Conservation (phyloP, 1,284 basidiomycete genomes). For the Earliella scabrosa region DNA sequence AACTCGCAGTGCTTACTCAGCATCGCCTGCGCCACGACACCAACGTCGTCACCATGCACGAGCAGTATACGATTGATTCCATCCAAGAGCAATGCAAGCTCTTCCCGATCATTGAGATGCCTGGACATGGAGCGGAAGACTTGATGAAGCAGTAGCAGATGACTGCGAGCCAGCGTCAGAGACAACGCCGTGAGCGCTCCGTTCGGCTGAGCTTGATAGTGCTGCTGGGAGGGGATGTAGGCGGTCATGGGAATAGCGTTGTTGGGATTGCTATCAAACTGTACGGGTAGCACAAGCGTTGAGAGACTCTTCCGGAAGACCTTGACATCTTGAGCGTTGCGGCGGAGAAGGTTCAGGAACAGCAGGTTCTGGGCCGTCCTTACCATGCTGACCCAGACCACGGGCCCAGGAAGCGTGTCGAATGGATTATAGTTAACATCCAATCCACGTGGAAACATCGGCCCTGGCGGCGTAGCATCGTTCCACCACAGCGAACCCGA, state of each 20-base stretch:
- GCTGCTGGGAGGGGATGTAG: constrained; percentile 43
- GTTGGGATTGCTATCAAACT: constrained; percentile 37
- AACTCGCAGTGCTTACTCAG: constrained; percentile 54
- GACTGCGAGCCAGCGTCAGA: constrained; percentile 67
- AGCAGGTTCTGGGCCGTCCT: constrained; percentile 76
- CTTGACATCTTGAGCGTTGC: constrained; percentile 74
- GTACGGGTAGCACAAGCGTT: constrained; percentile 60
- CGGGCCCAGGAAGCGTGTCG: constrained; percentile 49
- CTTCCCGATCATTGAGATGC: constrained; percentile 76
- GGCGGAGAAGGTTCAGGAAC: constrained; percentile 66
- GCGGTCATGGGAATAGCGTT: constrained; percentile 44
- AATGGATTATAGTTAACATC: constrained; percentile 46
- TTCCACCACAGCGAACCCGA: constrained; percentile 72
- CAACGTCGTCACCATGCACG: constrained; percentile 70
- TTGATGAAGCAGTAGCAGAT: constrained; percentile 71
- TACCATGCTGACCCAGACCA: constrained; percentile 65
- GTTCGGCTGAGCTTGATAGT: constrained; percentile 21
- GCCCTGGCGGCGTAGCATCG: constrained; percentile 50
- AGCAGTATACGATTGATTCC: constrained; percentile 72
- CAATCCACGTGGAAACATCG: constrained; percentile 61
- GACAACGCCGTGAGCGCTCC: constrained; percentile 48
- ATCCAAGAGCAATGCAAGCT: constrained; percentile 70
- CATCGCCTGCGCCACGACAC: constrained; percentile 72
- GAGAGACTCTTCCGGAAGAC: constrained; percentile 72
- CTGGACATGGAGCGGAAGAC: constrained; percentile 78